A percentile compares a stretch with the other conserved stretches of the same genome.
These are phyloP conservation scores for Aspergillus brasiliensis DNA, from an alignment of 2,329 filamentous ascomycete species.

Conservation along the genomic window DNA sequence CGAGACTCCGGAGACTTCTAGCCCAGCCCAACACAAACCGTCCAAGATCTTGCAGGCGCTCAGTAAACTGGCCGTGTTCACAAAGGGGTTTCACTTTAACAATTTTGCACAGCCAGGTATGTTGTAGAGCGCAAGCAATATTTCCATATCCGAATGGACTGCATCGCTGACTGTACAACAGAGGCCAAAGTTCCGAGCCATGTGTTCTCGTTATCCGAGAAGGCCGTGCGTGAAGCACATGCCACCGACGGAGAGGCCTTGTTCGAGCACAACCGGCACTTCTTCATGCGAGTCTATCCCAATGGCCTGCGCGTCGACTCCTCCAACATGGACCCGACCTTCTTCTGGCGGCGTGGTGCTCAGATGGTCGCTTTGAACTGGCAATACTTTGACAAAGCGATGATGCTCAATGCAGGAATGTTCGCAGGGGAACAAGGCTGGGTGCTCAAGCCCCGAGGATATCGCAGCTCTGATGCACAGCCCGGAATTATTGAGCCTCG, in stretches of 20 bases:
- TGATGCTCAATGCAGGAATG: conserved; percentile 96
- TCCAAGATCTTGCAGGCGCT: conserved; percentile 71
- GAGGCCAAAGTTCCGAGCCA: conserved; percentile 60
- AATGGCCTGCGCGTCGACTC: conserved; percentile 79
- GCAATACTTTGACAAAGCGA: conserved; percentile 86
- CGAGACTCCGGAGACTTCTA: neutral
- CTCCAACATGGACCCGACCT: conserved; percentile 80
- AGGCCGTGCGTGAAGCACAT: conserved; percentile 67
- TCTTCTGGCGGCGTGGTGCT: conserved; percentile 85
- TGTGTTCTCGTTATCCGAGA: conserved; percentile 66
- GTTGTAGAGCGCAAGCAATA: conserved; percentile 31
- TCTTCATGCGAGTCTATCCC: conserved; percentile 85
- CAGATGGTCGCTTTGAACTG: conserved; percentile 93
- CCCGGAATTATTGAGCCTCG: conserved; percentile 48
- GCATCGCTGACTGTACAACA: conserved; percentile 20
- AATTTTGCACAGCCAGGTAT: conserved; percentile 66
- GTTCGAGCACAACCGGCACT: conserved; percentile 79
- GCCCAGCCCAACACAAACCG: conserved; percentile 48
- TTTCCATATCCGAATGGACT: neutral
- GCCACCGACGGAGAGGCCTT: conserved; percentile 57
- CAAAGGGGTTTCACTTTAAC: conserved; percentile 79
- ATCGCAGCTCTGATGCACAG: conserved; percentile 51
- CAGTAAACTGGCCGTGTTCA: conserved; percentile 79
- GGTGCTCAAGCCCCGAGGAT: conserved; percentile 80
- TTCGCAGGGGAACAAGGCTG: conserved; percentile 80